Conservation (phyloP, 2,329 filamentous ascomycete genomes). For the Sclerotinia glacialis region DNA sequence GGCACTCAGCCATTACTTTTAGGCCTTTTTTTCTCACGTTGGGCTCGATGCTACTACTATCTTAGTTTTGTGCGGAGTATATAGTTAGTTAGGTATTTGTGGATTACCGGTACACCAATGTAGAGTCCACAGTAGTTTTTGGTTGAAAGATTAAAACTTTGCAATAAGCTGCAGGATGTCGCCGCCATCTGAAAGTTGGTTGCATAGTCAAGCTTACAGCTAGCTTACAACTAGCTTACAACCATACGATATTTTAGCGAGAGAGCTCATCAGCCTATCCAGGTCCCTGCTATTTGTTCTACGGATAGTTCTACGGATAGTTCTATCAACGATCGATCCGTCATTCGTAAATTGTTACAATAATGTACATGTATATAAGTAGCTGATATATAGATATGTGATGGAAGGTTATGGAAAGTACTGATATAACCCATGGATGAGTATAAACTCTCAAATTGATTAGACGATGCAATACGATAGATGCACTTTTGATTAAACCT, state of each 20-base stretch:
- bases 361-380: no score
- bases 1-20: conserved; percentile 2
- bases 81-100: not conserved
- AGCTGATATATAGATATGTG: no score
- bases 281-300: not conserved
- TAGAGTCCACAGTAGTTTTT: not conserved
- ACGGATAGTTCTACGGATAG: not conserved
- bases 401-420: no score
- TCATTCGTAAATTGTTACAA: not conserved
- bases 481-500: not conserved
- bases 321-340: not conserved
- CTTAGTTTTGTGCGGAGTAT: not conserved
- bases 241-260: conserved; percentile 8
- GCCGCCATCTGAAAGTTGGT: conserved; percentile 7
- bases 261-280: conserved; percentile 4
- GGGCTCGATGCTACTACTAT: conserved; percentile 1
- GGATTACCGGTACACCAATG: conserved; percentile 8
- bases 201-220: conserved; percentile 2
- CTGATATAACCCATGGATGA: not conserved
- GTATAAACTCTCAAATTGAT: not conserved
- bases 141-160: no score
- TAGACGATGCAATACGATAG: not conserved
- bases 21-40: not conserved
- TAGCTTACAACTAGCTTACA: not conserved
- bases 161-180: conserved; percentile 15